phyloP scores from a whole-genome alignment of 2,329 filamentous ascomycete genomes.

The Paramyrothecium roridum region DNA sequence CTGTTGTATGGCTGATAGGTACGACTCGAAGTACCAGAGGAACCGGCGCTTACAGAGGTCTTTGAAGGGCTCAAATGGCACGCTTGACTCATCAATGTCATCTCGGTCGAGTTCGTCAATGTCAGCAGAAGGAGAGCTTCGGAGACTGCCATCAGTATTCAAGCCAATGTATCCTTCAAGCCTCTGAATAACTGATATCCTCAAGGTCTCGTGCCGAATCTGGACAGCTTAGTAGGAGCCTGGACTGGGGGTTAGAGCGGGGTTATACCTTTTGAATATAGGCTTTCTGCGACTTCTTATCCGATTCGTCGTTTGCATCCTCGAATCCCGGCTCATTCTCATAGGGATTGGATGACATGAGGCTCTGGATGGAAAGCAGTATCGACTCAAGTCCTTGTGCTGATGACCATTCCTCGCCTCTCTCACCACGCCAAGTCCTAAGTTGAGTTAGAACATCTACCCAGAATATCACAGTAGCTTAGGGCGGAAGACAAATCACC shows the following conservation, averaged over 20 bases:
- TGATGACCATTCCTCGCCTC: constrained; percentile 92
- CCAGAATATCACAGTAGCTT: too few relatives aligned
- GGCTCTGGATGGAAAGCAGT: constrained; percentile 89
- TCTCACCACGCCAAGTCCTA: constrained; percentile 89
- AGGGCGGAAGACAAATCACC: constrained; percentile 46
- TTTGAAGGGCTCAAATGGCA: constrained; percentile 79
- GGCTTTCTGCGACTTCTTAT: constrained; percentile 69
- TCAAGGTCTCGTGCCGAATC: constrained; percentile 88
- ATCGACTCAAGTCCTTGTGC: constrained; percentile 95
- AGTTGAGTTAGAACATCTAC: background rate
- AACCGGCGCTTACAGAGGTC: constrained; percentile 90
- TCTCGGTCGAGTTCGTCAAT: constrained; percentile 40
- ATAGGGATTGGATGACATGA: constrained; percentile 92
- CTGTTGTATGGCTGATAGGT: constrained; percentile 67
- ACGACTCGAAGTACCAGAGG: constrained; percentile 93
- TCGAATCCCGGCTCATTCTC: constrained; percentile 96
- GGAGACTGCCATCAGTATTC: constrained; percentile 43
- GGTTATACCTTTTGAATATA: constrained; percentile 73
- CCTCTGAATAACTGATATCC: constrained; percentile 81
- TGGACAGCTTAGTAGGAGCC: constrained; percentile 28
- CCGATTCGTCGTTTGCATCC: constrained; percentile 61
- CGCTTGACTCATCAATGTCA: constrained; percentile 49
- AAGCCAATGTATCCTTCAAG: constrained; percentile 77
- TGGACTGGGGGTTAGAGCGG: background rate
- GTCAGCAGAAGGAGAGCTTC: background rate